These are phyloP conservation scores for Ophiostoma sp. DNA, from an alignment of 2,329 filamentous ascomycete species.

Conservation along the genomic window DNA sequence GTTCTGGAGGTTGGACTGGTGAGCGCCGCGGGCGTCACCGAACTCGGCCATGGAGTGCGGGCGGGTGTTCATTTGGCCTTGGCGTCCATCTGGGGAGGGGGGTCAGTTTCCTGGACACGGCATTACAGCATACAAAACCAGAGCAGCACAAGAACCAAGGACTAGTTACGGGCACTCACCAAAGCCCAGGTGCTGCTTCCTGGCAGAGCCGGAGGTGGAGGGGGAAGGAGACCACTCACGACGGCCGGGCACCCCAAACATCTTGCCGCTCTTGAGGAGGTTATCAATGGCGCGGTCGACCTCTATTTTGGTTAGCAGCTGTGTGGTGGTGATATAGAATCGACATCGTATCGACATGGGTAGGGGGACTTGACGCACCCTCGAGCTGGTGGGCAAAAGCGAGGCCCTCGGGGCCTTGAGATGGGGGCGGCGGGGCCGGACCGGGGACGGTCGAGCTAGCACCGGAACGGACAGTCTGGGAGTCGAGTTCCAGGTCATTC, in stretches of 20 bases:
- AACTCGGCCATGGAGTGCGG: slow-evolving; percentile 83
- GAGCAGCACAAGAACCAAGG: background rate
- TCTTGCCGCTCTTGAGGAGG: slow-evolving; percentile 92
- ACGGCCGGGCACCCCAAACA: slow-evolving; percentile 65
- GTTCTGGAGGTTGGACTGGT: slow-evolving; percentile 79
- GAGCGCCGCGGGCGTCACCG: slow-evolving; percentile 62
- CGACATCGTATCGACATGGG: background rate
- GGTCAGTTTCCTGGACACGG: background rate
- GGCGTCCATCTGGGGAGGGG: slow-evolving; percentile 59
- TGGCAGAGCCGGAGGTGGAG: slow-evolving; percentile 50
- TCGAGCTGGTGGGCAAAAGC: slow-evolving; percentile 37
- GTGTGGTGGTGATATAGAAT: background rate
- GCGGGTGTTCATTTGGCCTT: slow-evolving; percentile 56
- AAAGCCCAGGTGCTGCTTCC: slow-evolving; percentile 50
- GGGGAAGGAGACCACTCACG: slow-evolving; percentile 66
- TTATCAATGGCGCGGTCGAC: slow-evolving; percentile 95
- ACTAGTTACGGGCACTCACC: slow-evolving; percentile 42
- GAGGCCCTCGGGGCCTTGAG: slow-evolving; percentile 25
- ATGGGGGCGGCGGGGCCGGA: slow-evolving; percentile 31
- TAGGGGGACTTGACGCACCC: slow-evolving; percentile 32
- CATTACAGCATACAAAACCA: slow-evolving; percentile 25
- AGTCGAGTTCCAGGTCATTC: slow-evolving; percentile 31
- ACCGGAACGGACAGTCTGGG: slow-evolving; percentile 32
- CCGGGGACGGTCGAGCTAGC: slow-evolving; percentile 36
- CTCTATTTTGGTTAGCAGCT: slow-evolving; percentile 51